phyloP scores from a whole-genome alignment of 495 filamentous ascomycete genomes.

The Parachaetomium inaequale region DNA sequence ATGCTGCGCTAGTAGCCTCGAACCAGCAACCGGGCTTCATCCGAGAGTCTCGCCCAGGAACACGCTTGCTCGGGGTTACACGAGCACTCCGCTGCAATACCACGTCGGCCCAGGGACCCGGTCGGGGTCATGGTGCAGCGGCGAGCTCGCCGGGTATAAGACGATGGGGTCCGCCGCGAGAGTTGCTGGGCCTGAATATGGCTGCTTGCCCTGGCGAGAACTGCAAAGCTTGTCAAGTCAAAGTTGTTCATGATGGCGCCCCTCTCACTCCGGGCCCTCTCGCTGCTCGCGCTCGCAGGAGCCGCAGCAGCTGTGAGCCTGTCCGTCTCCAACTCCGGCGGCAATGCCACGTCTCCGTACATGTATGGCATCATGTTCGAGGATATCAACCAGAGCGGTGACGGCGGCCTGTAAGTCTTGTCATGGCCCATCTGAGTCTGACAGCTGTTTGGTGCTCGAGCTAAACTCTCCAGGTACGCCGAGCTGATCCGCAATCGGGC shows the following conservation, averaged over 20 bases:
- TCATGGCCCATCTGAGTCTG: background rate
- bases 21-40: background rate
- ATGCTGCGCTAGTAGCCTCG: background rate
- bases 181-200: background rate
- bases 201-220: background rate
- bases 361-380: slow-evolving; percentile 25
- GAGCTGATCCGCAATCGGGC: slow-evolving; percentile 71
- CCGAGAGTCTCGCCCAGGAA: background rate
- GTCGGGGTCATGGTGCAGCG: background rate
- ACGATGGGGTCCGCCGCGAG: background rate
- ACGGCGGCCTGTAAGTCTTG: slow-evolving; percentile 51
- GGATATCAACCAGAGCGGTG: slow-evolving; percentile 72
- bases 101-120: background rate
- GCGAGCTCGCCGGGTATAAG: background rate
- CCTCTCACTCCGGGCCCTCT: slow-evolving; percentile 3
- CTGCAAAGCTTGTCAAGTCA: background rate
- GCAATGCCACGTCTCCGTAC: slow-evolving; percentile 3
- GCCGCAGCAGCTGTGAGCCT: slow-evolving; percentile 1
- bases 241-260: slow-evolving; percentile 5
- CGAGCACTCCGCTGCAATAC: background rate
- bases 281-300: slow-evolving; percentile 3
- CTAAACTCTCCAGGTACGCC: slow-evolving; percentile 52
- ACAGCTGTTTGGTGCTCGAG: background rate
- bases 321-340: slow-evolving; percentile 2
- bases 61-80: background rate